Conservation (phyloP, 176 grass and related monocot genomes). For the Cocos nucifera region DNA sequence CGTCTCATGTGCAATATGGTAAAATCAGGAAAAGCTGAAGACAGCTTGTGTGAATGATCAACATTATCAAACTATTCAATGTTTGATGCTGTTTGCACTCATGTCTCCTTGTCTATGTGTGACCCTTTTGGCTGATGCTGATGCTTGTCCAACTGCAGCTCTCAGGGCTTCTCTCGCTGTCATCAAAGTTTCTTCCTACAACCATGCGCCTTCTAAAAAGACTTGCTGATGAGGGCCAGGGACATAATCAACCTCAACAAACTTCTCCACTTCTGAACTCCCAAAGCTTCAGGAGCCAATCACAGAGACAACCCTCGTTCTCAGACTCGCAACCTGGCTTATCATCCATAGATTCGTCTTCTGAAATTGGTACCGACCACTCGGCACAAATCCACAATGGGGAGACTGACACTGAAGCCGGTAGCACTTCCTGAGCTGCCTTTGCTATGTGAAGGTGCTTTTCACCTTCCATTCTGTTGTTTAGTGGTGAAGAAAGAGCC, state of each 20-base stretch:
- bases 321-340: conserved; percentile 1
- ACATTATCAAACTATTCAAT: too few relatives aligned
- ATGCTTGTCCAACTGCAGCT: conserved; percentile 2
- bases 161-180: conserved; percentile 7
- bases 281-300: conserved; percentile 10
- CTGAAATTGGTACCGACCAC: background rate
- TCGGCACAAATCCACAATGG: background rate
- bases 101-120: too few relatives aligned
- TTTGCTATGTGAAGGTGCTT: too few relatives aligned
- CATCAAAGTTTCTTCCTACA: conserved; percentile 19
- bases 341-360: conserved; percentile 12
- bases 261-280: background rate
- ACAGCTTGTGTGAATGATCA: too few relatives aligned
- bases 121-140: too few relatives aligned
- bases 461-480: too few relatives aligned
- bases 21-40: too few relatives aligned
- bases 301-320: background rate
- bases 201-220: conserved; percentile 8
- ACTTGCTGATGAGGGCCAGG: conserved; percentile 1
- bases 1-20: too few relatives aligned
- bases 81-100: too few relatives aligned
- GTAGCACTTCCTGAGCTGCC: background rate
- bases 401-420: background rate
- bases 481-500: too few relatives aligned
- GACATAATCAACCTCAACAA: background rate